Percentiles rank a stretch among this genome's conserved stretches.
Evolutionary conservation across 2,329 filamentous ascomycete species (phyloP).

Genomic region (Diaporthe sp.): DNA sequence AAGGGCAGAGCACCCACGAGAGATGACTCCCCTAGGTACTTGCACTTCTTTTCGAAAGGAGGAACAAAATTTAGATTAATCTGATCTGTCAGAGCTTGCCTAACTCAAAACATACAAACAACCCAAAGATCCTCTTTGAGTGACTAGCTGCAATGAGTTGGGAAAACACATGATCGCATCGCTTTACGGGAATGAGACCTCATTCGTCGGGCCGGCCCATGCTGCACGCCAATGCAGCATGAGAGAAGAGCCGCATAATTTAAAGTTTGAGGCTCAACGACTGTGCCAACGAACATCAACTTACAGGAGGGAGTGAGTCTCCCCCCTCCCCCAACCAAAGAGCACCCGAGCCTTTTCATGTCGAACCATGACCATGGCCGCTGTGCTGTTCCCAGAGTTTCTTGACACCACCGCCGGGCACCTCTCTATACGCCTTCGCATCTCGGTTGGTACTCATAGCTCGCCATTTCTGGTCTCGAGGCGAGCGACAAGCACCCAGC

Average conservation of each 20-base stretch:
- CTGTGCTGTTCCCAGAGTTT: constrained; percentile 28
- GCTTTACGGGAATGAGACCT: neutral
- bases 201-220: neutral
- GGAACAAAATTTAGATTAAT: no score
- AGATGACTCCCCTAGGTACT: neutral
- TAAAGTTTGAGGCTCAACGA: neutral
- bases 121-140: no score
- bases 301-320: neutral
- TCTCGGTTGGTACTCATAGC: constrained; percentile 21
- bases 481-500: constrained; percentile 37
- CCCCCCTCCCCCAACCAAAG: neutral
- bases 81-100: neutral
- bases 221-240: neutral
- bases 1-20: neutral
- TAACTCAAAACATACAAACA: neutral
- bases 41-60: neutral
- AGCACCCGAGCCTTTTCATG: neutral
- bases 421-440: constrained; percentile 24
- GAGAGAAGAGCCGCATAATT: neutral
- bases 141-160: neutral
- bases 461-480: constrained; percentile 37
- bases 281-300: neutral
- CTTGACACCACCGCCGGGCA: constrained; percentile 36
- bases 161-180: neutral
- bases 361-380: neutral